Conservation (phyloP, 1,284 basidiomycete genomes). For the Omphalotus olearius region DNA sequence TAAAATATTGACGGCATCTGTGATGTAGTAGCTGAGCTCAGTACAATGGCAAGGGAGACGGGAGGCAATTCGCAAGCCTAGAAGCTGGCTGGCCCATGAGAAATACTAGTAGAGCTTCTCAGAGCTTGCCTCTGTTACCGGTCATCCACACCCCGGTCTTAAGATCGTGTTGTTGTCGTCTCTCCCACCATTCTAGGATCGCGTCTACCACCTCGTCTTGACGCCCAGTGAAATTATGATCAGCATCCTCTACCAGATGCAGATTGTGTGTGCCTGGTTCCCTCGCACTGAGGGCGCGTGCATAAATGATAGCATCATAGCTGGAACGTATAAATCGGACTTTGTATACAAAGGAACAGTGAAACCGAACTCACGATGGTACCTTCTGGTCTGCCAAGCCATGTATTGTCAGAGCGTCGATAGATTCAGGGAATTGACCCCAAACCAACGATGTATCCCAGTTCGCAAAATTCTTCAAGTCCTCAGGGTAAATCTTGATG, state of each 20-base stretch:
- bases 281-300: slow-evolving; percentile 51
- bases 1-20: neutral
- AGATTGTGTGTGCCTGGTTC: slow-evolving; percentile 63
- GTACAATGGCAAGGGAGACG: no score
- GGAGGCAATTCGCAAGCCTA: neutral
- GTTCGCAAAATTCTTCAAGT: slow-evolving; percentile 52
- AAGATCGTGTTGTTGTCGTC: slow-evolving; percentile 36
- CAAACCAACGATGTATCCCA: slow-evolving; percentile 65
- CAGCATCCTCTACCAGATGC: slow-evolving; percentile 61
- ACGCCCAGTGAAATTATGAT: slow-evolving; percentile 69
- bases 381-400: slow-evolving; percentile 62
- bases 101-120: slow-evolving; percentile 11
- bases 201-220: slow-evolving; percentile 59
- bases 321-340: slow-evolving; percentile 29
- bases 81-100: neutral
- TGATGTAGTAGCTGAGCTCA: no score
- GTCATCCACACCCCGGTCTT: slow-evolving; percentile 56
- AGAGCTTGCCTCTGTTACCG: slow-evolving; percentile 45
- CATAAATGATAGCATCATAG: slow-evolving; percentile 68
- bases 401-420: slow-evolving; percentile 66
- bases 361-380: slow-evolving; percentile 49
- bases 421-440: slow-evolving; percentile 53
- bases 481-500: slow-evolving; percentile 49
- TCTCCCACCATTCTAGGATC: slow-evolving; percentile 60
- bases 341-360: neutral